Conservation (phyloP, 1,139 yeast genomes). For the Citeromyces siamensis region DNA sequence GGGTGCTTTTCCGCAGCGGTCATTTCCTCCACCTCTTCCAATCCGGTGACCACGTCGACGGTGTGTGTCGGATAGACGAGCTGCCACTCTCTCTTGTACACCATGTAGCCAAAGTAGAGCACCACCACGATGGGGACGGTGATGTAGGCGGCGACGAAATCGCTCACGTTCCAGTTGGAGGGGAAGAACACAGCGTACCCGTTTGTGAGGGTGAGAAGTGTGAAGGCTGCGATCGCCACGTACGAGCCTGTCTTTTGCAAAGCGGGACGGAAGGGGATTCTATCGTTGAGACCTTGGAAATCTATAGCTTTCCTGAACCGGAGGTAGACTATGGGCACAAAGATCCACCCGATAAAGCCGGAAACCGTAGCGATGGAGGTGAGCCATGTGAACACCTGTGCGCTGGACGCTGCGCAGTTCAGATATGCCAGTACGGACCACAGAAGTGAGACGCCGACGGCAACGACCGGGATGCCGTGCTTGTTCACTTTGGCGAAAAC, state of each 20-base stretch:
- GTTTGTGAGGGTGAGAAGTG: background rate
- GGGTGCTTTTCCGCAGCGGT: conserved; percentile 11
- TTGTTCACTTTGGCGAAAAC: conserved; percentile 40
- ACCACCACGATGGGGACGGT: conserved; percentile 23
- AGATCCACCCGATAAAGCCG: conserved; percentile 31
- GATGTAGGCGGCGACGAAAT: conserved; percentile 4
- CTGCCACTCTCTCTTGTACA: conserved; percentile 1
- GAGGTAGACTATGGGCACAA: conserved; percentile 30
- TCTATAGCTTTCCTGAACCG: conserved; percentile 43
- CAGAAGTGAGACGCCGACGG: conserved; percentile 17
- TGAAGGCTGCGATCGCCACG: conserved; percentile 2
- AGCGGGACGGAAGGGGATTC: conserved; percentile 31
- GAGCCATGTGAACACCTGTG: conserved; percentile 23
- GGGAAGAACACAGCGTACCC: conserved; percentile 4
- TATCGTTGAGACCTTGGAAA: conserved; percentile 26
- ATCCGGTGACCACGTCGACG: conserved; percentile 26
- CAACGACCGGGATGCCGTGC: conserved; percentile 45
- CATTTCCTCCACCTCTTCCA: conserved; percentile 22
- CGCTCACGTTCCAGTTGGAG: conserved; percentile 2
- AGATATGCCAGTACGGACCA: conserved; percentile 17
- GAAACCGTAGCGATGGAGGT: conserved; percentile 29
- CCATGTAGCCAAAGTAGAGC: conserved; percentile 26
- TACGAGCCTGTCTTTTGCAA: conserved; percentile 4
- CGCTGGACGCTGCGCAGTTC: conserved; percentile 14
- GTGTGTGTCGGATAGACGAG: conserved; percentile 23